Evolutionary conservation across 345 rosid species (phyloP), one percentile per base, ranked within the genome.

Genomic region (Lenwebbia sp.): DNA sequence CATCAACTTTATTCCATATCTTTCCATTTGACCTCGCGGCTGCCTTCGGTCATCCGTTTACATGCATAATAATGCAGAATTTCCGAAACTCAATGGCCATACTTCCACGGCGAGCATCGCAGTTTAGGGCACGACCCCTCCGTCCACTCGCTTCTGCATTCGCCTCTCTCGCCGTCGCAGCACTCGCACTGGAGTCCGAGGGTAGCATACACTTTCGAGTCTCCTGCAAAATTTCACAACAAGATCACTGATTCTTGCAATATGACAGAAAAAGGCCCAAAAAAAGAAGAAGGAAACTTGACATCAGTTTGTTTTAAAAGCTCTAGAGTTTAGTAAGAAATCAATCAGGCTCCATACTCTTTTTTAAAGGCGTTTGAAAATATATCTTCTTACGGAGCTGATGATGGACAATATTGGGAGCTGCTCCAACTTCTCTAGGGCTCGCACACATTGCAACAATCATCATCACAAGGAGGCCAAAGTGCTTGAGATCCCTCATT

Each of bases 181-280:
- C 94, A 92, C 87, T 88, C 86, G 93, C 93, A 91, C 13, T 57
- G 93, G 47, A 92, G 74, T 76, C 94, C 93, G 2, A 91, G 74
- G 26, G 85, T 86, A 54, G 83, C 90, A 54, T 87, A 85, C n/a
- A 50, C 65, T 44, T 85, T 89, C 33, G 88, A 33, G 86, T 89
- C 55, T 54, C 87, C 94, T 91, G 51, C 85, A 83, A 65, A 33
- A 28, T 60, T 60, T 0, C 47, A 60, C 74, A 60, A 28, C 74
- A 60, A 65, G 23, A 7, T 65, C 76, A 30, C 76, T 17, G 5
- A 28, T 30, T 62, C 21, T 30, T 30, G 30, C 41, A 62, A 2
- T 7, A 65, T 30, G 25, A 30, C 33, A 30, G 76, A 65, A 30
- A 65, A 62, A 10, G 75, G 37, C n/a, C 10, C 28, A 60, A 33